Percentiles rank a stretch among this genome's conserved stretches.
Evolutionary conservation across 495 filamentous ascomycete species (phyloP).

Genomic region (Xylaria venustula): DNA sequence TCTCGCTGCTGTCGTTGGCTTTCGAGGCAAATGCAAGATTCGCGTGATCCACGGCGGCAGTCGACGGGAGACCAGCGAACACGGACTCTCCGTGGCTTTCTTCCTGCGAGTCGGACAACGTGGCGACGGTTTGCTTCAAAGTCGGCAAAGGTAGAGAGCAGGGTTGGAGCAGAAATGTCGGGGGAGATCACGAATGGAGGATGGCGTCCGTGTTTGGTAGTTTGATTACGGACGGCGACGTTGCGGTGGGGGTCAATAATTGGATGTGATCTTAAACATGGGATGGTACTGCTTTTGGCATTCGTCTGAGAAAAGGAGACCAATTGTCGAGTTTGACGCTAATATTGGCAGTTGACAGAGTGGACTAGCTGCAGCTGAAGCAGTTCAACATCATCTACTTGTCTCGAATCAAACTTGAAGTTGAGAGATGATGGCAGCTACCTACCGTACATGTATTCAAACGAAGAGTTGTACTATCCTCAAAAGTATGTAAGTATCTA

Average conservation of each 20-base stretch:
- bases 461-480: no score
- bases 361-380: not conserved
- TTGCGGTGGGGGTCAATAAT: slow-evolving; percentile 16
- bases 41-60: slow-evolving; percentile 27
- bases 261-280: slow-evolving; percentile 7
- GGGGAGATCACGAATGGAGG: slow-evolving; percentile 12
- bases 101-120: slow-evolving; percentile 68
- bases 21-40: slow-evolving; percentile 30
- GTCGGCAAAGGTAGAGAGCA: not conserved
- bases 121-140: slow-evolving; percentile 45
- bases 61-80: slow-evolving; percentile 49
- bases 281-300: slow-evolving; percentile 1
- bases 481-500: no score
- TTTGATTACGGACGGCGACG: slow-evolving; percentile 17
- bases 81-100: slow-evolving; percentile 66
- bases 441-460: no score
- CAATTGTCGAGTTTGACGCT: not conserved
- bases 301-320: not conserved
- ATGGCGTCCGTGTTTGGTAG: slow-evolving; percentile 9
- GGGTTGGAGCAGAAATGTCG: slow-evolving; percentile 1
- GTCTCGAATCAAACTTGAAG: not conserved
- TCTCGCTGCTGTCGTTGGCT: slow-evolving; percentile 7
- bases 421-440: not conserved
- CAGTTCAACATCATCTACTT: not conserved
- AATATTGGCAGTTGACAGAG: not conserved